A percentile compares a stretch with the other conserved stretches of the same genome.
These are phyloP conservation scores for Hypoxylon fuscum DNA, from an alignment of 495 filamentous ascomycete genomes.

Conservation along the genomic window DNA sequence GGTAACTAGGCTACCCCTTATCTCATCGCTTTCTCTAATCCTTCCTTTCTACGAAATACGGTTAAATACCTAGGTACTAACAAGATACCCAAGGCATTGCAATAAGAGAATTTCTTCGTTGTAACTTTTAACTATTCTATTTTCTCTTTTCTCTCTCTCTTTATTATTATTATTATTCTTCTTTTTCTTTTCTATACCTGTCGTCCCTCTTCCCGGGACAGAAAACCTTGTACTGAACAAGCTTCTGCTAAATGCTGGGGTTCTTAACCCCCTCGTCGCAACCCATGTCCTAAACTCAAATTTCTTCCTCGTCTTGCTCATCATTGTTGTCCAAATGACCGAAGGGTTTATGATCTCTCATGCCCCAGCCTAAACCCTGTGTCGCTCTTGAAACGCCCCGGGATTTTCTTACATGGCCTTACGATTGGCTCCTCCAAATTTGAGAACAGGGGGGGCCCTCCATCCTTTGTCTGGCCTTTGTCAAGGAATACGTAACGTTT, in stretches of 20 bases:
- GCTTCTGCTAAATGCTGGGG: conserved; percentile 32
- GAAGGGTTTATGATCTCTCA: conserved; percentile 17
- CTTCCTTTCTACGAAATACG: neutral
- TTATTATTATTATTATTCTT: no score
- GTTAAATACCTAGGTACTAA: neutral
- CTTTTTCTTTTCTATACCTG: no score
- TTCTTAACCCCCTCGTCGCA: no score
- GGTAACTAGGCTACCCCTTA: neutral
- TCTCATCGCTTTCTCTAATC: neutral
- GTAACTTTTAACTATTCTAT: no score
- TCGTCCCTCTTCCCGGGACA: no score
- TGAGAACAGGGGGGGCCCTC: conserved; percentile 6
- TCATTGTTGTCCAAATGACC: neutral
- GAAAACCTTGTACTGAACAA: conserved; percentile 18
- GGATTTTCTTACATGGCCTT: conserved; percentile 10
- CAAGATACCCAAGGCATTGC: no score
- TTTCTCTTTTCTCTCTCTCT: no score
- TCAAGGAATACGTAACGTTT: conserved; percentile 15
- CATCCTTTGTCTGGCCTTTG: conserved; percentile 17
- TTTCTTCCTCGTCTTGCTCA: no score
- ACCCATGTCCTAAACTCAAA: no score
- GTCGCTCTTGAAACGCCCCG: conserved; percentile 35
- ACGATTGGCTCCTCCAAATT: conserved; percentile 24
- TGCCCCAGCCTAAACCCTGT: conserved; percentile 27
- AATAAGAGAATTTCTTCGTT: neutral